phyloP scores from a whole-genome alignment of 345 rosid species.

The Cardamine resedifolia region DNA sequence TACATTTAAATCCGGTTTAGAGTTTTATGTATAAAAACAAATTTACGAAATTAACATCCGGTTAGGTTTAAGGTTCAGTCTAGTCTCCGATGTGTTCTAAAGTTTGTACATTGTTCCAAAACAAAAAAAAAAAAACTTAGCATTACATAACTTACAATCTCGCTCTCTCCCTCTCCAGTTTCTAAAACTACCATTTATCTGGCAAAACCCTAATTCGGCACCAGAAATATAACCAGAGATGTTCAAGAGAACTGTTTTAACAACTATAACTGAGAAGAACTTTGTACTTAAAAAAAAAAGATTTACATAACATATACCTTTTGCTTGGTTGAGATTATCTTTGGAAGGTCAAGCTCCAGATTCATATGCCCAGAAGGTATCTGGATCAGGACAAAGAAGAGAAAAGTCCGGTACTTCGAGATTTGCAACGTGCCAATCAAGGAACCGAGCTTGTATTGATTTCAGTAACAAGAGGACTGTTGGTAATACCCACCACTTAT shows the following conservation, averaged over 20 bases:
- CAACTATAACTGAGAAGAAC: slow-evolving; percentile 6
- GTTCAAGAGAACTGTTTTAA: slow-evolving; percentile 14
- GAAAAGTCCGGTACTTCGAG: slow-evolving; percentile 81
- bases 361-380: slow-evolving; percentile 91
- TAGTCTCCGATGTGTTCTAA: background rate
- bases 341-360: slow-evolving; percentile 50
- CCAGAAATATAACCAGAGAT: slow-evolving; percentile 25
- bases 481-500: slow-evolving; percentile 94
- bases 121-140: background rate
- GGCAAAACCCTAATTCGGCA: slow-evolving; percentile 16
- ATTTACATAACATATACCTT: slow-evolving; percentile 35
- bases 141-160: slow-evolving; percentile 16
- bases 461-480: slow-evolving; percentile 66
- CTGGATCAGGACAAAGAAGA: slow-evolving; percentile 80
- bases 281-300: slow-evolving; percentile 18
- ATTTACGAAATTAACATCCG: background rate
- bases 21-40: background rate
- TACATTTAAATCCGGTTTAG: background rate
- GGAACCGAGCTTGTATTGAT: slow-evolving; percentile 76
- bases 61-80: slow-evolving; percentile 2
- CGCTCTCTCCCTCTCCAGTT: slow-evolving; percentile 12
- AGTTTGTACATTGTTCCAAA: slow-evolving; percentile 4
- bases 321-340: background rate
- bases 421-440: slow-evolving; percentile 94
- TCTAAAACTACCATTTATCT: slow-evolving; percentile 28